Conservation (phyloP, 371 early-diverging fungal genomes). For the Mucor lusitanicus region DNA sequence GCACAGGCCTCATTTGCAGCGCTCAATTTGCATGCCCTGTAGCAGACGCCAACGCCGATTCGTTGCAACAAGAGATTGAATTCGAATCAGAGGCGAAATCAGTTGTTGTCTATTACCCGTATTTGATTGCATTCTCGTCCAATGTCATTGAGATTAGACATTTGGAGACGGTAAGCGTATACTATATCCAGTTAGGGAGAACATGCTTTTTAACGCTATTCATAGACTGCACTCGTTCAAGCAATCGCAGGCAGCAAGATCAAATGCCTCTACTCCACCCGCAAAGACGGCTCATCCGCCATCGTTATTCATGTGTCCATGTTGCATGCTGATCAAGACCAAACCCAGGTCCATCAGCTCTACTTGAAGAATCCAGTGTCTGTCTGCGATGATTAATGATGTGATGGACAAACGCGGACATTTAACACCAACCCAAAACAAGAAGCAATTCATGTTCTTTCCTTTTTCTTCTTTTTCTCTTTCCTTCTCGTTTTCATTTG, state of each 20-base stretch:
- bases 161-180: conserved; percentile 36
- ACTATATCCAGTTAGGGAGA: not conserved
- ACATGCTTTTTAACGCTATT: not conserved
- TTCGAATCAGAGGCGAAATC: conserved; percentile 28
- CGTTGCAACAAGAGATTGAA: conserved; percentile 17
- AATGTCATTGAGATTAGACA: conserved; percentile 42
- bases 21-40: conserved; percentile 11
- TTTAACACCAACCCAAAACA: conserved; percentile 7
- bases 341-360: conserved; percentile 14
- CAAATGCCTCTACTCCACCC: conserved; percentile 10
- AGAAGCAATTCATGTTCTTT: conserved; percentile 19
- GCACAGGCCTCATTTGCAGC: conserved; percentile 16
- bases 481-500: not conserved
- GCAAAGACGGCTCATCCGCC: not conserved
- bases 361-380: conserved; percentile 7
- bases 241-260: conserved; percentile 20
- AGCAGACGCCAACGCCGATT: conserved; percentile 10
- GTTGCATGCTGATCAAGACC: conserved; percentile 19
- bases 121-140: conserved; percentile 34
- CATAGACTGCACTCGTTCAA: conserved; percentile 19
- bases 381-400: conserved; percentile 2
- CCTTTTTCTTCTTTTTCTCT: not conserved
- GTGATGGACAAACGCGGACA: not conserved
- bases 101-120: conserved; percentile 35
- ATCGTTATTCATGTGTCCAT: conserved; percentile 18